Conservation (phyloP, 2,329 filamentous ascomycete species). For the Diplodia sapinea region DNA sequence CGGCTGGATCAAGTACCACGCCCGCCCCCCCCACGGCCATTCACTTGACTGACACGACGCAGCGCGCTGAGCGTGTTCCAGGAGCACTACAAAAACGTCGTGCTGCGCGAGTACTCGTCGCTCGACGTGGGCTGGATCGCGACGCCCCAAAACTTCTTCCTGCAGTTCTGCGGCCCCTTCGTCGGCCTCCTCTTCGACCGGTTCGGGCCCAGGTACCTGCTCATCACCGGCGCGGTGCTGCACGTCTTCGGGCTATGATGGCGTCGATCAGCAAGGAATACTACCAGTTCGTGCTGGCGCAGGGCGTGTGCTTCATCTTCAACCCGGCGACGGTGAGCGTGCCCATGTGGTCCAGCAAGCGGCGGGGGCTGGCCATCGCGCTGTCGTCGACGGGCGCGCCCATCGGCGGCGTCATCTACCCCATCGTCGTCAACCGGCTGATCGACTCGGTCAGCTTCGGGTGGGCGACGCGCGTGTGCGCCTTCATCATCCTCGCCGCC, state of each 20-base stretch:
- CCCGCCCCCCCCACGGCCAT: background rate
- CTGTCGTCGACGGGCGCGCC: conserved; percentile 51
- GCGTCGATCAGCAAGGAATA: conserved; percentile 60
- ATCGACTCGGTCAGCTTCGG: conserved; percentile 53
- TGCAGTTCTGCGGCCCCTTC: conserved; percentile 62
- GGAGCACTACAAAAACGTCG: conserved; percentile 52
- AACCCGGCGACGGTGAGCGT: conserved; percentile 52
- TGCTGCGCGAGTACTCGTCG: conserved; percentile 47
- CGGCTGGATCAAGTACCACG: background rate
- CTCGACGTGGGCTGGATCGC: conserved; percentile 57
- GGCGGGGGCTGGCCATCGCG: background rate
- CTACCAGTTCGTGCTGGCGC: conserved; percentile 61
- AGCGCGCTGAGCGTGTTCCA: conserved; percentile 55
- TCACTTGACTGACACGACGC: background rate
- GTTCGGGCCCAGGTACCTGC: conserved; percentile 58
- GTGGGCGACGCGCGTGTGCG: conserved; percentile 63
- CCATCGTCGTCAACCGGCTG: conserved; percentile 57
- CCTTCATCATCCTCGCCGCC: conserved; percentile 66
- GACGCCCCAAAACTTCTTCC: conserved; percentile 52
- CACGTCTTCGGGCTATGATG: conserved; percentile 68
- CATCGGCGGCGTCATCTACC: conserved; percentile 61
- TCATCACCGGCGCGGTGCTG: conserved; percentile 40
- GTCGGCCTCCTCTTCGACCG: conserved; percentile 68
- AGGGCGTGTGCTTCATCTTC: conserved; percentile 60
- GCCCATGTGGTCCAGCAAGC: conserved; percentile 52